Evolutionary conservation across 176 grass and related monocot species (phyloP), one percentile per base, ranked within the genome.

Genomic region (Oryza coarctata): DNA sequence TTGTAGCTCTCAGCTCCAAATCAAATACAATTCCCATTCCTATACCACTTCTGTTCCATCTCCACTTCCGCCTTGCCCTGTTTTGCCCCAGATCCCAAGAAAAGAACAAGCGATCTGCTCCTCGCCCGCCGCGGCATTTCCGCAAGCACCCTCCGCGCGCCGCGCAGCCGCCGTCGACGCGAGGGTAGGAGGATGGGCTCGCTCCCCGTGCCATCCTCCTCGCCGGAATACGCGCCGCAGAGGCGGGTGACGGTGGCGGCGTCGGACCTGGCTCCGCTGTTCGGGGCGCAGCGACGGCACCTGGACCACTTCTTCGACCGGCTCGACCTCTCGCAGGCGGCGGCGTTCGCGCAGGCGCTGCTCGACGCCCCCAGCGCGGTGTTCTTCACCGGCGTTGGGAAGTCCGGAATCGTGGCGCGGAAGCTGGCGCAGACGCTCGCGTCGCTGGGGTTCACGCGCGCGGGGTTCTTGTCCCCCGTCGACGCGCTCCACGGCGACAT

Each of bases 401-500:
- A 99, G 86, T 99, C 96, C 12, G 93, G 93, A 20, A 90, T 91
- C 73, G 96, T 99, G 17, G 93, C 93, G 4, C 77, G 70, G 26
- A 95, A 99, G 88, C 87, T 93, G 40, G 84, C 93, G 45, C 93
- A 99, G 87, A 99, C 89, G 75, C 74, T 99, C 0, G 93, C 97
- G 39, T 96, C 97, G 52, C 75, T 99, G 10, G 97, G 97, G 8
- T 84, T 96, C 82, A 57, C 87, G 28, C 90, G 96, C 25, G 84
- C 93, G 2, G 82, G 90, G 1, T 99, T 95, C 89, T 86, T 95
- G 1, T 58, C 90, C 34, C 96, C 96, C 39, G 85, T 94, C 40
- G 93, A 99, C 83, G 96, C 96, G 65, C 89, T 99, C 41, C 96
- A 99, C 88, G 96, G 96, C 63, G 93, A 99, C 79, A 89, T 99